phyloP scores from a whole-genome alignment of 208 protist species.

The Trichomonas vaginalis region DNA sequence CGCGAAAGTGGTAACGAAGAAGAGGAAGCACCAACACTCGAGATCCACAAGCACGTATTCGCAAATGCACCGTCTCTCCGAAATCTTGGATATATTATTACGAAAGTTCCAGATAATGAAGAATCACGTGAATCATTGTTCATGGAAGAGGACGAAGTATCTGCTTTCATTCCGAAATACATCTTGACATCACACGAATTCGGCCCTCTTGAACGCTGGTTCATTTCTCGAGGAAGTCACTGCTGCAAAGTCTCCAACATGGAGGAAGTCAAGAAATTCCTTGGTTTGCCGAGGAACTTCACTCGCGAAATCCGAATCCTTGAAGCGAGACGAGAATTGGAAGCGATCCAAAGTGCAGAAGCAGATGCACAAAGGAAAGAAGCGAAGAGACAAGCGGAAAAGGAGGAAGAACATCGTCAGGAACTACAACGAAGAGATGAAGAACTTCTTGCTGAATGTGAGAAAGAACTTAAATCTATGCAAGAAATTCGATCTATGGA shows the following conservation, averaged over 20 bases:
- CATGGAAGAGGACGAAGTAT: not conserved
- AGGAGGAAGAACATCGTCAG: not conserved
- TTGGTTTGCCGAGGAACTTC: not conserved
- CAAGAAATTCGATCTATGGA: not conserved
- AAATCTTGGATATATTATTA: not conserved
- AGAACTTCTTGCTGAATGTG: not conserved
- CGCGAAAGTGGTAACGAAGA: not conserved
- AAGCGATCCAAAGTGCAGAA: not conserved
- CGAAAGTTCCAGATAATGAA: not conserved
- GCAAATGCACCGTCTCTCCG: not conserved
- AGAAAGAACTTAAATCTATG: not conserved
- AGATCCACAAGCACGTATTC: not conserved
- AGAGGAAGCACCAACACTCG: not conserved
- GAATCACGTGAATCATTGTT: not conserved
- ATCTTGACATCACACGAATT: not conserved
- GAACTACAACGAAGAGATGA: not conserved
- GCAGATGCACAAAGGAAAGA: not conserved
- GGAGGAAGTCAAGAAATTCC: not conserved
- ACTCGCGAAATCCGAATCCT: not conserved
- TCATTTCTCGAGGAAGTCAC: not conserved
- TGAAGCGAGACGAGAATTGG: not conserved
- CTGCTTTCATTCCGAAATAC: not conserved
- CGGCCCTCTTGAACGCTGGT: not conserved
- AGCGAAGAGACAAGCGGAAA: not conserved
- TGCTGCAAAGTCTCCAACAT: not conserved